phyloP scores from a whole-genome alignment of 116 monocot species.

The Phalaenopsis hybrid region DNA sequence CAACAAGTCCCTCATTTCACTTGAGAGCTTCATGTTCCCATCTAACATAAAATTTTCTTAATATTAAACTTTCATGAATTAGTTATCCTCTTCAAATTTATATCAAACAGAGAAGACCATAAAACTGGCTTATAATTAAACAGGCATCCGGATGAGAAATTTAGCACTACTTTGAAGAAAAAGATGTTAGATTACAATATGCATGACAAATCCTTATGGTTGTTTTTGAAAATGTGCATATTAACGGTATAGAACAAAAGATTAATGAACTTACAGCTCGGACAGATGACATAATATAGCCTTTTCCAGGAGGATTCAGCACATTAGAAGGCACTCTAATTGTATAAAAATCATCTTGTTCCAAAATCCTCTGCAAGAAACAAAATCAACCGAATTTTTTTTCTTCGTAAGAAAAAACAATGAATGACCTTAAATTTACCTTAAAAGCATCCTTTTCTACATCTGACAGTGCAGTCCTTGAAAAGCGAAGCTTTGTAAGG shows the following conservation, averaged over 20 bases:
- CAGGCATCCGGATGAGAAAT: background rate
- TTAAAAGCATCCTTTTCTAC: conserved; percentile 62
- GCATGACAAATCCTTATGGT: background rate
- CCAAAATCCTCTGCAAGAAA: conserved; percentile 57
- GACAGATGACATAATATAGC: conserved; percentile 75
- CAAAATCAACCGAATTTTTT: conserved; percentile 3
- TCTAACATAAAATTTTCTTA: background rate
- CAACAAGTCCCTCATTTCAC: background rate
- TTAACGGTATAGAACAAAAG: conserved; percentile 3
- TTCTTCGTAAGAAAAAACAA: background rate
- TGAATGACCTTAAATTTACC: conserved; percentile 23
- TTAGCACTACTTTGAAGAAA: background rate
- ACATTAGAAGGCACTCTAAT: conserved; percentile 88
- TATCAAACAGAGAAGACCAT: background rate
- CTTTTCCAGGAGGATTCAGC: conserved; percentile 60
- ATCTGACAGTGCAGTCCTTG: conserved; percentile 50
- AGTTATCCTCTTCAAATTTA: background rate
- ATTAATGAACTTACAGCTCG: conserved; percentile 73
- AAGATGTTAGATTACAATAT: background rate
- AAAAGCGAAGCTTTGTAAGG: conserved; percentile 82
- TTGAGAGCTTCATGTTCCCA: background rate
- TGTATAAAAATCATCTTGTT: conserved; percentile 71
- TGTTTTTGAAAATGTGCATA: background rate
- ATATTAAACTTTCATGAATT: background rate
- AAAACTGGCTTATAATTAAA: background rate